Evolutionary conservation across 2,329 filamentous ascomycete genomes (phyloP).

Genomic region (Colletotrichum truncatum): DNA sequence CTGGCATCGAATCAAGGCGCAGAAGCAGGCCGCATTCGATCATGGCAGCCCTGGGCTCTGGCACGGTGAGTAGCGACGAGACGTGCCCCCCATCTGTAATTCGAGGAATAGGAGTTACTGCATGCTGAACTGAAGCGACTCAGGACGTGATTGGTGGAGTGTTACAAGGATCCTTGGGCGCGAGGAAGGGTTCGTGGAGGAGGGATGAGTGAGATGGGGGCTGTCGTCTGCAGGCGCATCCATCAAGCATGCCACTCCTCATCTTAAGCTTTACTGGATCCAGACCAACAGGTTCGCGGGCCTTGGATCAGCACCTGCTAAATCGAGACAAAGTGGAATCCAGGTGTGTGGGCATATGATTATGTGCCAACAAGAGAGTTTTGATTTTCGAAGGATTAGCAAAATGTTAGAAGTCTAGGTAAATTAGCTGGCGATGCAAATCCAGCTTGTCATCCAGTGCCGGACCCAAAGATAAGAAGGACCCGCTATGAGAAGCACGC

Average conservation of each 20-base stretch:
- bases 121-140: neutral
- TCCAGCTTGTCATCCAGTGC: neutral
- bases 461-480: neutral
- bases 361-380: too few relatives aligned
- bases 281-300: slow-evolving; percentile 9
- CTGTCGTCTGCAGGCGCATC: slow-evolving; percentile 5
- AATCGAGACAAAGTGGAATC: slow-evolving; percentile 6
- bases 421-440: neutral
- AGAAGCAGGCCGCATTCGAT: neutral
- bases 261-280: slow-evolving; percentile 15
- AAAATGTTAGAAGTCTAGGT: neutral
- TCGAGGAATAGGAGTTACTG: neutral
- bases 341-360: neutral
- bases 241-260: slow-evolving; percentile 5
- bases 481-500: slow-evolving; percentile 25
- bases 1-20: neutral
- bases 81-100: neutral
- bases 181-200: neutral
- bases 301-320: slow-evolving; percentile 11
- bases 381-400: too few relatives aligned
- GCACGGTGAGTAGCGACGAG: neutral
- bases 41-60: neutral
- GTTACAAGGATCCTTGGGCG: neutral
- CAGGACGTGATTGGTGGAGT: slow-evolving; percentile 9
- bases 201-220: neutral